Evolutionary conservation across 192 early-diverging fungal species (phyloP).

Genomic region (Linnemannia schmuckeri): DNA sequence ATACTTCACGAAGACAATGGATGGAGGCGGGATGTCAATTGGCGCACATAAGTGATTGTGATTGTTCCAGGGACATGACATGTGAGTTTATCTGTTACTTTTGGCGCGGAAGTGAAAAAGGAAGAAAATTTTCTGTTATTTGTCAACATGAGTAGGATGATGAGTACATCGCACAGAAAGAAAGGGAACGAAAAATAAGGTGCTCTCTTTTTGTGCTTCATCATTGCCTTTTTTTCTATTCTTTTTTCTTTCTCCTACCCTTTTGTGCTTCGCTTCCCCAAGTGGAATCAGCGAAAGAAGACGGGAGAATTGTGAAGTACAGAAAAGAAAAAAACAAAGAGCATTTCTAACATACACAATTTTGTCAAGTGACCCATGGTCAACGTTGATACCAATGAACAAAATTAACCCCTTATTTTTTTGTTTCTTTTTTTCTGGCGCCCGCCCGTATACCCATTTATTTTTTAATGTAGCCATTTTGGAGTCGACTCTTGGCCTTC

Average conservation of each 20-base stretch:
- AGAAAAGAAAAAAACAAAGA: neutral
- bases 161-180: neutral
- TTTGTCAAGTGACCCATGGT: neutral
- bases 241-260: neutral
- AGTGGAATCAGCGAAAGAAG: neutral
- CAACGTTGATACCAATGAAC: neutral
- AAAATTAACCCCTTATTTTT: neutral
- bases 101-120: neutral
- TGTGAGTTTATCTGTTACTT: neutral
- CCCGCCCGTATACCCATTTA: neutral
- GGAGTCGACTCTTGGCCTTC: constrained; percentile 77
- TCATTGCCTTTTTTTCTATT: neutral
- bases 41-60: neutral
- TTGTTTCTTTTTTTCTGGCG: neutral
- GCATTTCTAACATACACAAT: neutral
- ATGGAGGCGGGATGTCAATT: neutral
- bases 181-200: neutral
- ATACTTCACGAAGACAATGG: too few species aligned
- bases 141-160: neutral
- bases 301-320: neutral
- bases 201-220: neutral
- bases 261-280: neutral
- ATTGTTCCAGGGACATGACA: neutral
- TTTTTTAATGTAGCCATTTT: constrained; percentile 62
- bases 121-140: neutral